A percentile compares a stretch with the other conserved stretches of the same genome.
phyloP scores from a whole-genome alignment of 2,329 filamentous ascomycete genomes.

The Aspergillus transmontanensis region DNA sequence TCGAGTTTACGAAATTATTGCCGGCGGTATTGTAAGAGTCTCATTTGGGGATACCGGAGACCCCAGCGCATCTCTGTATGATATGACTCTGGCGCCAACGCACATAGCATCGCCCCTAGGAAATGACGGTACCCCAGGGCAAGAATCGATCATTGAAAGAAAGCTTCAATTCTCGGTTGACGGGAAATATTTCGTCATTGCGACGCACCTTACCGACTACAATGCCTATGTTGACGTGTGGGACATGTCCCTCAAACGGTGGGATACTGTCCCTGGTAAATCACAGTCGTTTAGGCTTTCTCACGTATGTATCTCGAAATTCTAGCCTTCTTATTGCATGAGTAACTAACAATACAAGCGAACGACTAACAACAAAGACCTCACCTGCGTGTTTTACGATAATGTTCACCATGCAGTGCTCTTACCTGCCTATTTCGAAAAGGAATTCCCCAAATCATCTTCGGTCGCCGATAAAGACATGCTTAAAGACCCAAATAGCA shows the following conservation, averaged over 20 bases:
- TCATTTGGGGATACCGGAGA: constrained; percentile 7
- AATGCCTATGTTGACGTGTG: constrained; percentile 26
- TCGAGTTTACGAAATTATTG: constrained; percentile 23
- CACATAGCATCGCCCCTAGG: neutral
- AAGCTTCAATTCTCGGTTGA: constrained; percentile 38
- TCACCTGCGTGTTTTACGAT: constrained; percentile 40
- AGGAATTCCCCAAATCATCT: constrained; percentile 22
- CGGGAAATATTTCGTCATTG: constrained; percentile 34
- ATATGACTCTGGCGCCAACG: neutral
- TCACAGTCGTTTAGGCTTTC: constrained; percentile 24
- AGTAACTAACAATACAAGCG: constrained; percentile 23
- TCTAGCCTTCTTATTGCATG: neutral
- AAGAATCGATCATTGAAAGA: constrained; percentile 30
- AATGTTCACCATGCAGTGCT: constrained; percentile 28
- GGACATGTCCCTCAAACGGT: constrained; percentile 21
- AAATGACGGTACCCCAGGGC: constrained; percentile 7
- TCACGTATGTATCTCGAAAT: constrained; percentile 14
- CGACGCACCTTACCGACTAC: constrained; percentile 36
- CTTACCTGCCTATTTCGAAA: constrained; percentile 29
- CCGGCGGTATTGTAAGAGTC: constrained; percentile 17
- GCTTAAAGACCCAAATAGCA: constrained; percentile 33
- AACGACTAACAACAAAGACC: constrained; percentile 37
- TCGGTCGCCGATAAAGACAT: constrained; percentile 22
- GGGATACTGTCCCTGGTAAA: constrained; percentile 18
- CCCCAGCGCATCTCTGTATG: neutral